Conservation (phyloP, 441 rosid species). For the Euphorbia schlechtendalii region DNA sequence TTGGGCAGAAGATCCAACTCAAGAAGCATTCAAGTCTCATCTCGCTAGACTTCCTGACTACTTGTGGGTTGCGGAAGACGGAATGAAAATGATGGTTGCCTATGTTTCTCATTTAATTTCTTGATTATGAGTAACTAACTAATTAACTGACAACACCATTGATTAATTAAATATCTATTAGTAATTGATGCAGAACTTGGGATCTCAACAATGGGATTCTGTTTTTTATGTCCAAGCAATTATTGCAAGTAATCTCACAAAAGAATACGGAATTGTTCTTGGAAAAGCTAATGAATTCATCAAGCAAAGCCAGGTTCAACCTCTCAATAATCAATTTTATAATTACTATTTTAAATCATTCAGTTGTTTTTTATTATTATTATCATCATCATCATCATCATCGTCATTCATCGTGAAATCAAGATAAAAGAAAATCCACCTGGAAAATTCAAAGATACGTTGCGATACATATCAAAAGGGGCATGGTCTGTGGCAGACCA, state of each 20-base stretch:
- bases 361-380: no score
- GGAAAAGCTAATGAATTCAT: not conserved
- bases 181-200: conserved; percentile 31
- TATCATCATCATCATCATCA: no score
- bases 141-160: not conserved
- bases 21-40: conserved; percentile 74
- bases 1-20: conserved; percentile 94
- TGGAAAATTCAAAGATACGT: conserved; percentile 26
- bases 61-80: conserved; percentile 90
- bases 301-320: not conserved
- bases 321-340: no score
- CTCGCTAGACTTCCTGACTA: conserved; percentile 65
- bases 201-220: conserved; percentile 85
- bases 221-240: conserved; percentile 38
- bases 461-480: conserved; percentile 33
- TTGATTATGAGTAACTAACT: no score
- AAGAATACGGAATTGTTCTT: not conserved
- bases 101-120: no score
- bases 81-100: no score
- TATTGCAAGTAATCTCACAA: conserved; percentile 38
- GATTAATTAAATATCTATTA: no score
- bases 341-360: conserved; percentile 13
- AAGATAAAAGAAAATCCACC: conserved; percentile 22
- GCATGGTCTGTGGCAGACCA: conserved; percentile 42
- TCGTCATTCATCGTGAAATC: no score